Conservation (phyloP, 441 rosid genomes). For the Eutrema salsugineum region DNA sequence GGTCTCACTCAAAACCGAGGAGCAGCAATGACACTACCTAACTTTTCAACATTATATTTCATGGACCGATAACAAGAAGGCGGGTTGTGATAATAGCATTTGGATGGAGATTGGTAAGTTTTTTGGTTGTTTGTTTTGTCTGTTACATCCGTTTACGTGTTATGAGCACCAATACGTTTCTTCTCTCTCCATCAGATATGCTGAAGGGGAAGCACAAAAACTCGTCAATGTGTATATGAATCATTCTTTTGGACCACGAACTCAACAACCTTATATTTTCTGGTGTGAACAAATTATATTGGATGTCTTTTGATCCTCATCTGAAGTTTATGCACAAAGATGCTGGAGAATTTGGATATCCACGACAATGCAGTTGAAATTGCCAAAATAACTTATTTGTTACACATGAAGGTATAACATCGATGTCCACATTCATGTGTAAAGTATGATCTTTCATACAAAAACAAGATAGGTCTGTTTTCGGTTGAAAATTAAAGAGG, state of each 20-base stretch:
- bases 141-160: not conserved
- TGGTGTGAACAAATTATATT: not conserved
- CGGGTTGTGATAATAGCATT: not conserved
- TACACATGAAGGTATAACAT: no score
- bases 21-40: constrained; percentile 43
- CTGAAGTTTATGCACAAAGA: no score
- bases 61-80: not conserved
- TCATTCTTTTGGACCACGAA: constrained; percentile 19
- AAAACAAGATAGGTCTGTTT: no score
- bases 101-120: constrained; percentile 8
- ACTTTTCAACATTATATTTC: not conserved
- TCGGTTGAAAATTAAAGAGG: no score
- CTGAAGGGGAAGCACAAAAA: constrained; percentile 5
- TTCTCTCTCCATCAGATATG: not conserved
- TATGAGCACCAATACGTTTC: not conserved
- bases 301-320: no score
- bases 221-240: constrained; percentile 16
- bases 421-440: no score
- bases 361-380: no score
- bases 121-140: not conserved
- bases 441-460: no score
- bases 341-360: no score
- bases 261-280: not conserved
- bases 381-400: no score
- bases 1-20: constrained; percentile 66